These are phyloP conservation scores for Lasiodiplodia citricola DNA, from an alignment of 2,329 filamentous ascomycete genomes.

Conservation along the genomic window DNA sequence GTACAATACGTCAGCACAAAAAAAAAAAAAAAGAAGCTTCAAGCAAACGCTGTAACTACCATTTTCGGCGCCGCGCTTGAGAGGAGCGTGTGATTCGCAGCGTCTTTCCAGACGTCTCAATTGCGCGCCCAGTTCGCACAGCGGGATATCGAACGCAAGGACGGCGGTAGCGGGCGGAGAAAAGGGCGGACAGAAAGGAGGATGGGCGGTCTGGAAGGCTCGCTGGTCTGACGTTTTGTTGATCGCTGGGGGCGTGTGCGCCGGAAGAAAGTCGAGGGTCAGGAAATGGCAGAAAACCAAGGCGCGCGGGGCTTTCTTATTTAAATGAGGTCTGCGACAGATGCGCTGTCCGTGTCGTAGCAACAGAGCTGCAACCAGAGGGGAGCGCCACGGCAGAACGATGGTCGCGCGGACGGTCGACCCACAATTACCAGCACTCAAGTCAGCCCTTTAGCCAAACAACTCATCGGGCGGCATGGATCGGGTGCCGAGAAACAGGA, in stretches of 20 bases:
- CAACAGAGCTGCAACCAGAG: neutral
- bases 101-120: neutral
- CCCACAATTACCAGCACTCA: conserved; percentile 14
- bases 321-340: conserved; percentile 1
- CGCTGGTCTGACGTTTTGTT: conserved; percentile 10
- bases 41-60: neutral
- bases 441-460: conserved; percentile 17
- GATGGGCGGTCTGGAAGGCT: conserved; percentile 14
- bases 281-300: neutral
- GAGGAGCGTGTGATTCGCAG: conserved; percentile 2
- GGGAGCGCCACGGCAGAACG: conserved; percentile 12
- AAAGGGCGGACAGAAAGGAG: conserved; percentile 13
- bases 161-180: neutral
- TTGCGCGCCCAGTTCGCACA: neutral
- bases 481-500: neutral
- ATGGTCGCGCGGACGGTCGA: conserved; percentile 7
- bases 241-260: neutral
- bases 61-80: conserved; percentile 19
- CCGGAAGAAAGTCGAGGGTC: neutral
- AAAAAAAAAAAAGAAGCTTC: neutral
- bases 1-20: neutral
- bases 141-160: neutral
- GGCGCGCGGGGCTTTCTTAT: neutral
- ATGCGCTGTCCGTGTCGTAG: neutral
- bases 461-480: conserved; percentile 1